These are phyloP conservation scores for Trichoderma sp. DNA, from an alignment of 2,329 filamentous ascomycete genomes.

Conservation along the genomic window DNA sequence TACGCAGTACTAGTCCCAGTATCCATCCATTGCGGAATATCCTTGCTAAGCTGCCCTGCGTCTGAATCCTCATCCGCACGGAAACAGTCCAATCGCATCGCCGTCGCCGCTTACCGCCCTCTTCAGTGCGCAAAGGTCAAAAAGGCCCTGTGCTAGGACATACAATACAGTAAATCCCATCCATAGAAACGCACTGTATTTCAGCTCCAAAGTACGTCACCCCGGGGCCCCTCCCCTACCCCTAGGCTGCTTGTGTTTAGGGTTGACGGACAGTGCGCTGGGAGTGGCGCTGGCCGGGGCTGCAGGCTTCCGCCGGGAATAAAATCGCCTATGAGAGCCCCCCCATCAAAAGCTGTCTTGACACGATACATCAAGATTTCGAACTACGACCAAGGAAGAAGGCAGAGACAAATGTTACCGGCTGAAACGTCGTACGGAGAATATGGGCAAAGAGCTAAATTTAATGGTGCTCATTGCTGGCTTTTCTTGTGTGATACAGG, in stretches of 20 bases:
- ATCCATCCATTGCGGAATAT: background rate
- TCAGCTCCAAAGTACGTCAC: background rate
- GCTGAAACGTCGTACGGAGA: slow-evolving; percentile 12
- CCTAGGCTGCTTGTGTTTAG: slow-evolving; percentile 4
- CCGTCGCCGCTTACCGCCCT: background rate
- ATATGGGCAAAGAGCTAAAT: background rate
- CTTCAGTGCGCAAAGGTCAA: background rate
- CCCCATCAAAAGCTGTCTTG: background rate
- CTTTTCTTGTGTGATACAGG: background rate
- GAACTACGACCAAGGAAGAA: slow-evolving; percentile 9
- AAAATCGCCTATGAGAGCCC: slow-evolving; percentile 11
- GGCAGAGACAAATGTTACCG: background rate
- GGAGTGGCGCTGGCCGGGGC: slow-evolving; percentile 5
- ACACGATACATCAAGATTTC: background rate
- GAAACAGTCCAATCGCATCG: background rate
- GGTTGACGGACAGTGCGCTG: slow-evolving; percentile 7
- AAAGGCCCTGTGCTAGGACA: background rate
- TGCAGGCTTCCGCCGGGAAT: slow-evolving; percentile 16
- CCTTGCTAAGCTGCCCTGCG: background rate
- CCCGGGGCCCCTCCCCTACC: background rate
- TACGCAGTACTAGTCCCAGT: background rate
- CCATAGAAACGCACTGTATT: background rate
- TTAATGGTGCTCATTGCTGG: background rate
- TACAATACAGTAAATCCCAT: background rate
- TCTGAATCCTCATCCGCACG: slow-evolving; percentile 1